Evolutionary conservation across 2,329 filamentous ascomycete genomes (phyloP), one percentile per base, ranked within the genome.

Genomic region (Davidsoniella eucalypti): DNA sequence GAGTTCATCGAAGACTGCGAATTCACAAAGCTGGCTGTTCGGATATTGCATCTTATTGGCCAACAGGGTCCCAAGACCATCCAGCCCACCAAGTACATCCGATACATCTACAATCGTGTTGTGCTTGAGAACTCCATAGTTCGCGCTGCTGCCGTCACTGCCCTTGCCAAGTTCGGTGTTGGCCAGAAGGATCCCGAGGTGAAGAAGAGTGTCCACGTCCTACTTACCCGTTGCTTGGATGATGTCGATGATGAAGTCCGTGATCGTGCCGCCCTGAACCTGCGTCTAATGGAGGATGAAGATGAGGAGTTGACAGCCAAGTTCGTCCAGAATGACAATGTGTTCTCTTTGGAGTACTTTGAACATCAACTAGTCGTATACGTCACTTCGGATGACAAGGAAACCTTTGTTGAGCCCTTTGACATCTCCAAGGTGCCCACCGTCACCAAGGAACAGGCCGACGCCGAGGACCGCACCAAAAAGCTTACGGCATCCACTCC

Each of bases 1-100:
- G 92, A 98, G 64, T 98, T 98, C 63, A 98, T 98, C 56, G 92
- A 98, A 67, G 92, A 98, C 64, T 98, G 92, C 69, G 92, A 98
- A 64, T 98, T 96, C 65, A 95, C 92, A 25, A 98, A 98, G 69
- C 74, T 98, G 55, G 90, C 92, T 26, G 90, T 98, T 44, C 82
- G 92, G 54, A 93, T 98, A 58, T 70, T 98, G 50, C 90, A 98
- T 65, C 76, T 98, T 17, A 81, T 98, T 41, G 92, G 92, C 59
- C 75, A 90, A 25, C 92, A 98, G 68, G 92, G 92, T 0, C 92
- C 92, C 55, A 94, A 92, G 69, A 95, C 90, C 2, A 81, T 85
- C 14, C 86, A 95, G 59, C 92, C 92, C 0, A 96, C 92, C 51
- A 96, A 98, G 73, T 98, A 95, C 65, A 94, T 98, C 58, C 85